These are phyloP conservation scores for Volvox africanus DNA, from an alignment of 139 green algal species.

Conservation along the genomic window DNA sequence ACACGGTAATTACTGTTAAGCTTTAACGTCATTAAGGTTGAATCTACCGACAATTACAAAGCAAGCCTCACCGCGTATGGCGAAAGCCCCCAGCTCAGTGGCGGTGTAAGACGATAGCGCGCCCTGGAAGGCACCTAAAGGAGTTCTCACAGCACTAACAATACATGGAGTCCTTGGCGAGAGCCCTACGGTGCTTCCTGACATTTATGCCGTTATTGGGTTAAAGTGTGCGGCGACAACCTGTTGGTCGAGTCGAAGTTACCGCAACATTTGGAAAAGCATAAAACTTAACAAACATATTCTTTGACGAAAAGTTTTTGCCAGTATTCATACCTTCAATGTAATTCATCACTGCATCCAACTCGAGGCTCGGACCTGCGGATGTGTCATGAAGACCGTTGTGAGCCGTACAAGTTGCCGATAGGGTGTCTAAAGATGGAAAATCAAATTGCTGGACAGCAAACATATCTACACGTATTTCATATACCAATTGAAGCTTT, in stretches of 20 bases:
- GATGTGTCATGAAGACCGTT: no score
- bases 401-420: no score
- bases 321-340: no score
- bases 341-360: no score
- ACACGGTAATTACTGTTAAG: no score
- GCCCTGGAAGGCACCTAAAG: conserved; percentile 82
- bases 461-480: no score
- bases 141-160: conserved; percentile 76
- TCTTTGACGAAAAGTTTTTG: no score
- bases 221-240: background rate
- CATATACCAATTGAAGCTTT: no score
- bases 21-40: background rate
- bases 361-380: no score
- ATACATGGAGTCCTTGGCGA: conserved; percentile 66
- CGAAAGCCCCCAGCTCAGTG: conserved; percentile 80
- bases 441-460: no score
- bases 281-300: no score
- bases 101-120: conserved; percentile 75
- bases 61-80: conserved; percentile 76
- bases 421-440: no score
- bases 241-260: background rate
- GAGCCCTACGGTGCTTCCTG: background rate
- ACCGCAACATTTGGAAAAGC: background rate
- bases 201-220: background rate
- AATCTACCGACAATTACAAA: background rate